Evolutionary conservation across 305 asterid species (phyloP).

Genomic region (Fraxinus nigra): DNA sequence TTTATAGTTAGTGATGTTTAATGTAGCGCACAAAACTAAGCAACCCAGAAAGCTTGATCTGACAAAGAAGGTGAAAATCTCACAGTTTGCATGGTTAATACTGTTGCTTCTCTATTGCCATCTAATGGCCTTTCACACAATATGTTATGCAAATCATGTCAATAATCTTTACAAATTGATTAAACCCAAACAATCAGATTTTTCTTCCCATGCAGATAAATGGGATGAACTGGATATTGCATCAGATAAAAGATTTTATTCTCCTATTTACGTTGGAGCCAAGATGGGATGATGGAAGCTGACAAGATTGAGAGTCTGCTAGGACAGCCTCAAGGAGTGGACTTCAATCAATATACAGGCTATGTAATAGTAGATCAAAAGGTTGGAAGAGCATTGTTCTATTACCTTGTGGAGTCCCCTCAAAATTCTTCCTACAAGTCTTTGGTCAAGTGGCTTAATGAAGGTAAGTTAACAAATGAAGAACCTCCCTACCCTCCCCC

Average conservation of each 20-base stretch:
- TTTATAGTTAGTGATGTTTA: background rate
- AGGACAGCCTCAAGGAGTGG: conserved; percentile 51
- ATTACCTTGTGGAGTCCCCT: conserved; percentile 48
- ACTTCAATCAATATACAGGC: conserved; percentile 57
- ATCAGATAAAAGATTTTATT: background rate
- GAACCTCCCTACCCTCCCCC: background rate
- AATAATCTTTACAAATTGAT: conserved; percentile 11
- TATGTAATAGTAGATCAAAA: conserved; percentile 46
- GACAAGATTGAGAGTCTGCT: conserved; percentile 40
- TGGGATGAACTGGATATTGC: background rate
- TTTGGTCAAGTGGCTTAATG: conserved; percentile 58
- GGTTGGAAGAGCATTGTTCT: conserved; percentile 49
- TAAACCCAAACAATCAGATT: conserved; percentile 11
- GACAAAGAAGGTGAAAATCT: background rate
- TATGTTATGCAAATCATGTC: conserved; percentile 19
- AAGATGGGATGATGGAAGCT: conserved; percentile 40
- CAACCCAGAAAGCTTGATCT: background rate
- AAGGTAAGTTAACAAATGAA: conserved; percentile 30
- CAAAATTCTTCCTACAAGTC: conserved; percentile 39
- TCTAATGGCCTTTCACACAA: background rate
- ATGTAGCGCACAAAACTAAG: background rate
- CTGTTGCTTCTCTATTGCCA: background rate
- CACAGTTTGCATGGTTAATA: background rate
- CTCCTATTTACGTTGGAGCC: conserved; percentile 22
- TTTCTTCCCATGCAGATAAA: background rate